Conservation (phyloP, 1,284 basidiomycete genomes). For the Ceratobasidium sp. region DNA sequence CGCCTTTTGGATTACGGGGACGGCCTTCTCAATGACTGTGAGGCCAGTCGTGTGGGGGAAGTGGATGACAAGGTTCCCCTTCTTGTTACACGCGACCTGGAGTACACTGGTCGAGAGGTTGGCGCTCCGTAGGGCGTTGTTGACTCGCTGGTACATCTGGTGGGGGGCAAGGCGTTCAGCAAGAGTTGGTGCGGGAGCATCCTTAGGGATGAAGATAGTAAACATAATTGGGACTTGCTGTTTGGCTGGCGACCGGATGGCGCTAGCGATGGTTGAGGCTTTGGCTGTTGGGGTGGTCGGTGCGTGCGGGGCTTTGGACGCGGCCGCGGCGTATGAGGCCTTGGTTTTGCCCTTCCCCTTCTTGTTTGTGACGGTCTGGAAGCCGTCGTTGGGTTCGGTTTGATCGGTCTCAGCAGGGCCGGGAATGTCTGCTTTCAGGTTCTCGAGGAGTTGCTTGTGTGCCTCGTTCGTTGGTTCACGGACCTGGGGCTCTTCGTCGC, state of each 20-base stretch:
- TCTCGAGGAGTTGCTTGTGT: too few species aligned
- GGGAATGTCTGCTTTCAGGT: too few species aligned
- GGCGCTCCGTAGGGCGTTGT: too few species aligned
- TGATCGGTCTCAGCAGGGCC: too few species aligned
- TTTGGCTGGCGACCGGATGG: not conserved
- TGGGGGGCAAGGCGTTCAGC: not conserved
- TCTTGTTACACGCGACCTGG: not conserved
- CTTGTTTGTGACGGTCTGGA: not conserved
- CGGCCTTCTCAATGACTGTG: not conserved
- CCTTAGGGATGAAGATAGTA: not conserved
- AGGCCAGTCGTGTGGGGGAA: not conserved
- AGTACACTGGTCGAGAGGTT: not conserved
- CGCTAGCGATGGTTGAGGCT: not conserved
- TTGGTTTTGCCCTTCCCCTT: not conserved
- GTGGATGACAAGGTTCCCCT: constrained; percentile 2
- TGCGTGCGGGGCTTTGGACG: not conserved
- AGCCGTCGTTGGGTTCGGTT: not conserved
- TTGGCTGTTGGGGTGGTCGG: not conserved
- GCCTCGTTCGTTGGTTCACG: too few species aligned
- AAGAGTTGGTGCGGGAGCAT: not conserved
- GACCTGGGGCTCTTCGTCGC: too few species aligned
- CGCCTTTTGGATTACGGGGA: not conserved
- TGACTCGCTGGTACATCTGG: too few species aligned
- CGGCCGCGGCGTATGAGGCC: not conserved
- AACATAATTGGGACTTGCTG: too few species aligned